Percentiles rank a stretch among this genome's conserved stretches.
Conservation (phyloP, 2,329 filamentous ascomycete genomes). For the Aureobasidium pullulans region DNA sequence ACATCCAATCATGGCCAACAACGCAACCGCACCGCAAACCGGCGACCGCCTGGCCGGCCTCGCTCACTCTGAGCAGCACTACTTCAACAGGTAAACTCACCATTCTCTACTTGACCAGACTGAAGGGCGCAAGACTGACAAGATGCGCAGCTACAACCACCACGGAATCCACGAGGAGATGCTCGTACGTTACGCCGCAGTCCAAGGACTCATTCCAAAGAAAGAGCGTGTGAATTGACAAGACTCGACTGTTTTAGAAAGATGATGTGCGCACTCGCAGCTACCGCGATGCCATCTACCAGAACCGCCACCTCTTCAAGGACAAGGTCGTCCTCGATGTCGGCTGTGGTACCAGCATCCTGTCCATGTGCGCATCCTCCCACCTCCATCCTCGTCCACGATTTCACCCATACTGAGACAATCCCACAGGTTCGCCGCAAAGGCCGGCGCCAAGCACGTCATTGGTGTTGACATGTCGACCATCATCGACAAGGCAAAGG, state of each 20-base stretch:
- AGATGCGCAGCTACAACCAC: conserved; percentile 33
- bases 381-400: neutral
- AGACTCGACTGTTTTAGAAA: conserved; percentile 54
- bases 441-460: conserved; percentile 94
- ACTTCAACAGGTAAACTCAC: conserved; percentile 80
- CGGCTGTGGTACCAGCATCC: conserved; percentile 92
- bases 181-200: conserved; percentile 60
- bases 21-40: conserved; percentile 1
- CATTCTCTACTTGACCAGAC: neutral
- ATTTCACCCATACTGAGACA: conserved; percentile 5
- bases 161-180: conserved; percentile 95
- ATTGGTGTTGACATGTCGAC: conserved; percentile 99
- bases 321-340: conserved; percentile 94
- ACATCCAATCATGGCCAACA: conserved; percentile 22
- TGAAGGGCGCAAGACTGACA: conserved; percentile 16
- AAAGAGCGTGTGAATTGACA: neutral
- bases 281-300: conserved; percentile 95
- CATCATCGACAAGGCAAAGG: conserved; percentile 95
- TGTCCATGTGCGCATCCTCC: conserved; percentile 72
- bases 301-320: conserved; percentile 91
- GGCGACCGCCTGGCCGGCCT: conserved; percentile 53
- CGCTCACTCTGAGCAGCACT: conserved; percentile 95
- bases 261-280: conserved; percentile 95
- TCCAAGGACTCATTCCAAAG: neutral
- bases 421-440: conserved; percentile 76